Conservation (phyloP, 2,329 filamentous ascomycete species). For the Epichloe elymi region DNA sequence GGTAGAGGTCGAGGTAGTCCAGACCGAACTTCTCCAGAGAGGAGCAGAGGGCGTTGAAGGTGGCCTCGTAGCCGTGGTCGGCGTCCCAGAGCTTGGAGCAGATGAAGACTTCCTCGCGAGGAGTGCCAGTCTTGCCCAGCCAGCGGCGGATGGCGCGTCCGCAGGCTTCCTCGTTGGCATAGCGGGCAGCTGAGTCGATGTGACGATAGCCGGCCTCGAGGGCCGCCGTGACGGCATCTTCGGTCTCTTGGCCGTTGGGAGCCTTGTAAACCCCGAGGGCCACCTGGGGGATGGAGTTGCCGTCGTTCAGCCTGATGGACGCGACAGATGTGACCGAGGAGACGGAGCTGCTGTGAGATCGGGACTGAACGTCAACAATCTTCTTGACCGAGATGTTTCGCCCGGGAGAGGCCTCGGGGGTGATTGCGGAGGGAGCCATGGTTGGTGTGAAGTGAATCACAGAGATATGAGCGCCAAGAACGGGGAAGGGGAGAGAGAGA, state of each 20-base stretch:
- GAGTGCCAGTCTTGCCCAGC: constrained; percentile 46
- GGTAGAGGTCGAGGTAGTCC: constrained; percentile 62
- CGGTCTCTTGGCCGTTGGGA: constrained; percentile 41
- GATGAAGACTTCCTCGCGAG: constrained; percentile 55
- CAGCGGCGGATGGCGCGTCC: constrained; percentile 59
- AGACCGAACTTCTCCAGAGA: constrained; percentile 51
- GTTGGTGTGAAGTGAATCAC: constrained; percentile 7
- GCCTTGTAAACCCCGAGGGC: constrained; percentile 35
- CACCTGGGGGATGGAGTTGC: constrained; percentile 48
- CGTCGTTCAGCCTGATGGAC: constrained; percentile 56
- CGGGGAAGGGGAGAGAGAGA: no score
- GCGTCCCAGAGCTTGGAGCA: constrained; percentile 54
- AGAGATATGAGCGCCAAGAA: neutral
- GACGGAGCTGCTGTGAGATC: constrained; percentile 15
- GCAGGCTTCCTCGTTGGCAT: constrained; percentile 55
- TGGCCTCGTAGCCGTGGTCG: constrained; percentile 29
- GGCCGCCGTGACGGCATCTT: constrained; percentile 45
- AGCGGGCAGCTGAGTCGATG: constrained; percentile 43
- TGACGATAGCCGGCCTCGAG: constrained; percentile 43
- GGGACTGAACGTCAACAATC: constrained; percentile 8
- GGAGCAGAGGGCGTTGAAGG: constrained; percentile 49
- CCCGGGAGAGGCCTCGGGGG: constrained; percentile 21
- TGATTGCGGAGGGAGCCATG: constrained; percentile 24
- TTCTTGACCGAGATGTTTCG: constrained; percentile 18
- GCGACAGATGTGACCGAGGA: constrained; percentile 14